phyloP scores from a whole-genome alignment of 352 stramenopile species.

The Poterioochromonas sp. region DNA sequence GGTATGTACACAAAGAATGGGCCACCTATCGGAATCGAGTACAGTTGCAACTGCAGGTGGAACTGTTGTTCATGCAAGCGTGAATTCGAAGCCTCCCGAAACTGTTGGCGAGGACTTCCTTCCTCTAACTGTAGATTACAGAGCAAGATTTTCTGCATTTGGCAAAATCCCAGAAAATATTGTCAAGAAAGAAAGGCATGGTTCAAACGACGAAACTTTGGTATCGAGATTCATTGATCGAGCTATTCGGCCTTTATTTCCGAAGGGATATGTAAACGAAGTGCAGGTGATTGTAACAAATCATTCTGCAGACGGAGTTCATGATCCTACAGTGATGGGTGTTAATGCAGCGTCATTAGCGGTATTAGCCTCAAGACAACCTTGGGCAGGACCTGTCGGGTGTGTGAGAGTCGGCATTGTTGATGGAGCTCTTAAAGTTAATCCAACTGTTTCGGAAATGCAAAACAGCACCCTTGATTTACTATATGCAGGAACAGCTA shows the following conservation, averaged over 20 bases:
- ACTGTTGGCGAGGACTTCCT: conserved; percentile 55
- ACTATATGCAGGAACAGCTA: conserved; percentile 50
- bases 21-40: conserved; percentile 67
- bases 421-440: conserved; percentile 64
- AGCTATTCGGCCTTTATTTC: conserved; percentile 76
- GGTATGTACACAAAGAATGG: conserved; percentile 40
- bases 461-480: conserved; percentile 44
- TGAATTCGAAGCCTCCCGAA: conserved; percentile 18
- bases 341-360: conserved; percentile 55
- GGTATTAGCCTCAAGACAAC: conserved; percentile 67
- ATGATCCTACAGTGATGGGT: conserved; percentile 49
- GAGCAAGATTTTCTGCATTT: conserved; percentile 61
- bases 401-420: conserved; percentile 71
- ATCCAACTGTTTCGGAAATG: conserved; percentile 48
- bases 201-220: conserved; percentile 75
- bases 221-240: conserved; percentile 80
- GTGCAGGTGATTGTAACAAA: conserved; percentile 53
- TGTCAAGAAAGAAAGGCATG: conserved; percentile 36
- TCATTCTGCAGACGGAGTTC: background rate
- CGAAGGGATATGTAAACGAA: conserved; percentile 65
- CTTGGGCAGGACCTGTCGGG: conserved; percentile 71
- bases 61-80: conserved; percentile 34
- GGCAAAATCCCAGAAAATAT: conserved; percentile 68
- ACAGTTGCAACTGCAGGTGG: conserved; percentile 37
- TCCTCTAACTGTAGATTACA: conserved; percentile 84